Percentiles rank a stretch among this genome's conserved stretches.
phyloP scores from a whole-genome alignment of 371 early-diverging fungal species.

The Mucor piriformis region DNA sequence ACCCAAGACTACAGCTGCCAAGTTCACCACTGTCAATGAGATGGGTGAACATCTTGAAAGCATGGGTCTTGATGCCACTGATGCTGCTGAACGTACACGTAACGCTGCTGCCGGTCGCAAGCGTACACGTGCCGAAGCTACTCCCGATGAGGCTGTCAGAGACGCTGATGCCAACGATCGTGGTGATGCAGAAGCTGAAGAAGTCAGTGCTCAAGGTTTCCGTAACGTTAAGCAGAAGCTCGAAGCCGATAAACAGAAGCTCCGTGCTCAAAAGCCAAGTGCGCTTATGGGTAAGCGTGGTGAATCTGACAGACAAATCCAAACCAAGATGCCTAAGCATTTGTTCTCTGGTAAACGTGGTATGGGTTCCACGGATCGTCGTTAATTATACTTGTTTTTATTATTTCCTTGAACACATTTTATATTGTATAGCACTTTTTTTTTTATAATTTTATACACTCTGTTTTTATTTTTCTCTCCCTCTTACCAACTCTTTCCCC shows the following conservation, averaged over 20 bases:
- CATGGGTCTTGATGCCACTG: constrained; percentile 65
- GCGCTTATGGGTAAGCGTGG: constrained; percentile 80
- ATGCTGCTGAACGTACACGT: constrained; percentile 49
- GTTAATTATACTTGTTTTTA: constrained; percentile 52
- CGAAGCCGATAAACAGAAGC: constrained; percentile 77
- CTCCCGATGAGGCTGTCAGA: constrained; percentile 63
- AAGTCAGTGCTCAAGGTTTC: constrained; percentile 78
- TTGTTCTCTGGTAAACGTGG: constrained; percentile 93
- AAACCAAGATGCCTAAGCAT: constrained; percentile 95
- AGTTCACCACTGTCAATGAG: constrained; percentile 51
- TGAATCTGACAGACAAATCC: constrained; percentile 90
- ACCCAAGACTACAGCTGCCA: constrained; percentile 54
- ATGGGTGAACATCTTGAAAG: constrained; percentile 62
- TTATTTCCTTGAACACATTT: not conserved
- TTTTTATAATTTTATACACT: not conserved
- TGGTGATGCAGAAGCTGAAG: constrained; percentile 50
- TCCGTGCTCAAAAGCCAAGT: constrained; percentile 67
- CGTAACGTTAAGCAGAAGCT: constrained; percentile 71
- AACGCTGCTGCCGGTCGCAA: constrained; percentile 53
- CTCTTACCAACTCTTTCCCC: not conserved
- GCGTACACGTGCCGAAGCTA: constrained; percentile 74
- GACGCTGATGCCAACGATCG: constrained; percentile 58
- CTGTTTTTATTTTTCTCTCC: not conserved
- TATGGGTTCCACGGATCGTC: constrained; percentile 80
- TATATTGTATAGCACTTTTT: not conserved